A percentile compares a stretch with the other conserved stretches of the same genome.
Evolutionary conservation across 2,329 filamentous ascomycete species (phyloP).

Genomic region (Rhinocladiella mackenziei): DNA sequence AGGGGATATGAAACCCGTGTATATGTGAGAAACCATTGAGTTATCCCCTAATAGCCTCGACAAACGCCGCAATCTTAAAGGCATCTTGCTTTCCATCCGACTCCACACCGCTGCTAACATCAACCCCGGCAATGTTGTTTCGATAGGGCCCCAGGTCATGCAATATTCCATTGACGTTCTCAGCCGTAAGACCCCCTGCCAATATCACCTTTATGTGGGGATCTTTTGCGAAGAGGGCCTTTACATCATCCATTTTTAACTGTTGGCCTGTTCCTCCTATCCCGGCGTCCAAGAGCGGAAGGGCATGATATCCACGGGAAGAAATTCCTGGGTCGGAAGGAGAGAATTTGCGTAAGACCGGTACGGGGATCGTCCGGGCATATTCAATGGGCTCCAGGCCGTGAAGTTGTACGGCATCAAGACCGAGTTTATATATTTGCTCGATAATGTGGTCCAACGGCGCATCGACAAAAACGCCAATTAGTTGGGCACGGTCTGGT

Average conservation of each 20-base stretch:
- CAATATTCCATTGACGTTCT: slow-evolving; percentile 69
- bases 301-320: slow-evolving; percentile 71
- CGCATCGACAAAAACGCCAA: slow-evolving; percentile 93
- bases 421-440: slow-evolving; percentile 67
- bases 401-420: slow-evolving; percentile 91
- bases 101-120: slow-evolving; percentile 94
- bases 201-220: slow-evolving; percentile 69
- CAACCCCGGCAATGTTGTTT: slow-evolving; percentile 71
- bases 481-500: slow-evolving; percentile 67
- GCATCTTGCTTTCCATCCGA: slow-evolving; percentile 74
- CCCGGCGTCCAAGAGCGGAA: slow-evolving; percentile 83
- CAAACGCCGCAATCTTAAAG: slow-evolving; percentile 74
- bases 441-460: slow-evolving; percentile 75
- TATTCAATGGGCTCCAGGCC: slow-evolving; percentile 90
- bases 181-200: slow-evolving; percentile 76
- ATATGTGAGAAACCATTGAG: too few relatives aligned
- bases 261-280: slow-evolving; percentile 75
- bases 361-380: slow-evolving; percentile 82
- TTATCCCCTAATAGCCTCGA: slow-evolving; percentile 64
- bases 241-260: slow-evolving; percentile 68
- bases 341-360: slow-evolving; percentile 81
- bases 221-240: slow-evolving; percentile 62
- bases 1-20: too few relatives aligned
- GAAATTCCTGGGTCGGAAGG: slow-evolving; percentile 70
- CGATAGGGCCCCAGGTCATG: slow-evolving; percentile 57